Evolutionary conservation across 1,284 basidiomycete genomes (phyloP).

Genomic region (Fomitopsis palustris): DNA sequence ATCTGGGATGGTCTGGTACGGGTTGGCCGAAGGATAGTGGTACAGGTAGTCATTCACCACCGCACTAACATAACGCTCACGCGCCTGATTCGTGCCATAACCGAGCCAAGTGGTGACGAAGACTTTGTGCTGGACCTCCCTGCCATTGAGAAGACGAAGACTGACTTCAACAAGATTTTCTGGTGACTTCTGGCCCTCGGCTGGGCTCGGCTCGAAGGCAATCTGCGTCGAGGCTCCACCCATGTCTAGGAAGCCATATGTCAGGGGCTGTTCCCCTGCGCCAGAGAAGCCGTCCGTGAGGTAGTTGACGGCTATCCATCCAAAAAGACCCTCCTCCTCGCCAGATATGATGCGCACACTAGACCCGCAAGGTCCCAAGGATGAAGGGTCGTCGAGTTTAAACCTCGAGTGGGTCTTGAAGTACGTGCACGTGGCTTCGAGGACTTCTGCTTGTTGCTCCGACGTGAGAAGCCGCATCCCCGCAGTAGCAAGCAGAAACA

Average conservation of each 20-base stretch:
- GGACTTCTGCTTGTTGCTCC: conserved; percentile 67
- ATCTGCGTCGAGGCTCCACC: conserved; percentile 98
- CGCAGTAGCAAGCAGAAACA: conserved; percentile 95
- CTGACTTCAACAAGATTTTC: conserved; percentile 79
- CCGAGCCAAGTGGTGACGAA: conserved; percentile 99
- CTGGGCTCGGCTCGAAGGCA: conserved; percentile 81
- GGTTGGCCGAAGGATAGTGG: conserved; percentile 24
- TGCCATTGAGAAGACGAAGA: conserved; percentile 79
- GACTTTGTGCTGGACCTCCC: conserved; percentile 87
- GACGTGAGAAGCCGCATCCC: conserved; percentile 90
- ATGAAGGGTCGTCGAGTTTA: conserved; percentile 60
- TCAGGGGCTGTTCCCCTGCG: conserved; percentile 60
- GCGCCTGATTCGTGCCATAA: conserved; percentile 95
- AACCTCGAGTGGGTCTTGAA: conserved; percentile 75
- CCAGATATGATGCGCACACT: conserved; percentile 95
- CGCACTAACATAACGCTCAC: conserved; percentile 85
- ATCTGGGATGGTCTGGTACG: conserved; percentile 59
- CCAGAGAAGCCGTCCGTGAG: conserved; percentile 95
- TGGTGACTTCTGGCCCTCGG: conserved; percentile 46
- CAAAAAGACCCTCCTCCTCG: conserved; percentile 97
- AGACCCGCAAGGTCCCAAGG: conserved; percentile 77
- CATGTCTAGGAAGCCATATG: conserved; percentile 99
- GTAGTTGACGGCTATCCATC: conserved; percentile 99
- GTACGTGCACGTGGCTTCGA: conserved; percentile 77
- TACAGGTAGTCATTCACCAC: conserved; percentile 55